Evolutionary conservation across 1,284 basidiomycete species (phyloP).

Genomic region (Heliocybe sulcata): DNA sequence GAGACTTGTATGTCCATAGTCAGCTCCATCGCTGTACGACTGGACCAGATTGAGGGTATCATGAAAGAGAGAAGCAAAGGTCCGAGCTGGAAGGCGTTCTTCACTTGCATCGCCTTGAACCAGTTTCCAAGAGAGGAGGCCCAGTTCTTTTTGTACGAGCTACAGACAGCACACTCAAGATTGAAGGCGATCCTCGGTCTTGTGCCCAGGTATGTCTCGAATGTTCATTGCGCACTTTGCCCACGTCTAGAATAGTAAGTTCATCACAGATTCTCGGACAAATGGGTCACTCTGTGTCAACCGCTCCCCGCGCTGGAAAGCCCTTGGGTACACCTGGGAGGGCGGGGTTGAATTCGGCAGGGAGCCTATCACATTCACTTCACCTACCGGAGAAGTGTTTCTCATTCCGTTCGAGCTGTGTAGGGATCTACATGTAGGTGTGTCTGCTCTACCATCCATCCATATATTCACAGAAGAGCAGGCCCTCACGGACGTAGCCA

Average conservation of each 20-base stretch:
- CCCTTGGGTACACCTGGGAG: neutral
- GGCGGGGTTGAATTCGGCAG: neutral
- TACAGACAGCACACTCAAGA: too few relatives aligned
- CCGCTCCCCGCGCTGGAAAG: neutral
- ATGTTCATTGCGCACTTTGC: neutral
- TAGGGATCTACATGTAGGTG: neutral
- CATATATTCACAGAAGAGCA: neutral
- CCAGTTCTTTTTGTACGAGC: too few relatives aligned
- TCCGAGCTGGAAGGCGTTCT: neutral
- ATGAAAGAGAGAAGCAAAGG: neutral
- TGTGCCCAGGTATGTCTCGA: too few relatives aligned
- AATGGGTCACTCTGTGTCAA: neutral
- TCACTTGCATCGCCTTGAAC: neutral
- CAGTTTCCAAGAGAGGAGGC: too few relatives aligned
- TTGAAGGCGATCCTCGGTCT: too few relatives aligned
- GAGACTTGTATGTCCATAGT: neutral
- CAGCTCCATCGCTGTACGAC: neutral
- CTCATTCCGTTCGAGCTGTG: neutral
- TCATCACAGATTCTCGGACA: neutral
- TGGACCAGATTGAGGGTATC: neutral
- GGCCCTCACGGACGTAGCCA: neutral
- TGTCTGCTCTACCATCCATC: neutral
- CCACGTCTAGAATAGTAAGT: neutral
- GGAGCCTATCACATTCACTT: neutral
- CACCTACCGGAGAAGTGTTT: neutral